These are phyloP conservation scores for Adansonia rubrostipa DNA, from an alignment of 441 rosid genomes.

Conservation along the genomic window DNA sequence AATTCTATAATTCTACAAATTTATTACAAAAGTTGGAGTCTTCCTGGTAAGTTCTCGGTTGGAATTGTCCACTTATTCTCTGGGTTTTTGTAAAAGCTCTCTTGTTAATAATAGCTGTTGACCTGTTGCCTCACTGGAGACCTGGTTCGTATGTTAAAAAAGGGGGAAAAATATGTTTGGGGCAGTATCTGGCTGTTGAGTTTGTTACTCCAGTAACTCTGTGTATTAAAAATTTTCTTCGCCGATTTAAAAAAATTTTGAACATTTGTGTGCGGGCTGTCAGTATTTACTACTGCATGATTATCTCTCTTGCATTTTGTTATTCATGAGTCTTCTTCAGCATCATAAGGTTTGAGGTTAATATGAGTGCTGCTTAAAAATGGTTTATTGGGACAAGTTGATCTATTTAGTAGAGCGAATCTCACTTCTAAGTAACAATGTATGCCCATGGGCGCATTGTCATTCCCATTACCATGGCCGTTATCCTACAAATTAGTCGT, in stretches of 20 bases:
- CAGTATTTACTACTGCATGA: background rate
- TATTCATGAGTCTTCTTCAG: background rate
- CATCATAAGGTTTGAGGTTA: background rate
- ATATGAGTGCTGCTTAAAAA: background rate
- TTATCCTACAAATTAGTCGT: conserved; percentile 10
- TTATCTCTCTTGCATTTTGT: conserved; percentile 1
- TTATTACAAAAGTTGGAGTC: conserved; percentile 7
- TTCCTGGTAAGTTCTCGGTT: conserved; percentile 4
- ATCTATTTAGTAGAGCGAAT: conserved; percentile 13
- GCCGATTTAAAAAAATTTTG: background rate
- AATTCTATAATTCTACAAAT: conserved; percentile 7
- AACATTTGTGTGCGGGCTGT: background rate
- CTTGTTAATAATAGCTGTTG: background rate
- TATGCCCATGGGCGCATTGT: background rate
- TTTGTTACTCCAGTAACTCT: background rate
- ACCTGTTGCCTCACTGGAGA: background rate
- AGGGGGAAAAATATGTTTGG: background rate
- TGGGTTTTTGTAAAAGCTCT: background rate
- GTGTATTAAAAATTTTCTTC: background rate
- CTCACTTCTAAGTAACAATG: conserved; percentile 1
- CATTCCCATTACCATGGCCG: background rate
- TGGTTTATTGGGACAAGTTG: background rate
- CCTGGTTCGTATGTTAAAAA: background rate
- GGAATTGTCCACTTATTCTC: background rate
- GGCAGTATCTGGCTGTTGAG: conserved; percentile 6